Percentiles rank a stretch among this genome's conserved stretches.
phyloP scores from a whole-genome alignment of 2,329 filamentous ascomycete species.

The Huntiella decipiens region DNA sequence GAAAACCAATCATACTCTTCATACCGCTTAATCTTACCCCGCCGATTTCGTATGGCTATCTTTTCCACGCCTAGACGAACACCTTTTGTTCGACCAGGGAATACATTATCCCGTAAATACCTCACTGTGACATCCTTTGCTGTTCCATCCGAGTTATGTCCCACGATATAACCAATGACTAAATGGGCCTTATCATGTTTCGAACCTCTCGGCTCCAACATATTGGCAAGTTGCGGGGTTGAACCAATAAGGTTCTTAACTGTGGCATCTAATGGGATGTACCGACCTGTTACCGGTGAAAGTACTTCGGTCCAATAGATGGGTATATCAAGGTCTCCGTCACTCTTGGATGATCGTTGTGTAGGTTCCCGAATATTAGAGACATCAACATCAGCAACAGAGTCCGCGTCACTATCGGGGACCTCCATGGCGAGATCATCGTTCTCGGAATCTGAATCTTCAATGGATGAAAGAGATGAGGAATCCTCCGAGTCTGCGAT shows the following conservation, averaged over 20 bases:
- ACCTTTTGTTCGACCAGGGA: constrained; percentile 82
- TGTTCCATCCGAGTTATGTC: constrained; percentile 63
- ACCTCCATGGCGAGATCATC: constrained; percentile 18
- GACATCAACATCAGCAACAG: constrained; percentile 21
- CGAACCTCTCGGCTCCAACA: constrained; percentile 64
- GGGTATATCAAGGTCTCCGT: constrained; percentile 62
- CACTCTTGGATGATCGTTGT: constrained; percentile 32
- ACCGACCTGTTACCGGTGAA: constrained; percentile 62
- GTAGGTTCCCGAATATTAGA: not conserved
- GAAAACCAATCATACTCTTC: constrained; percentile 82
- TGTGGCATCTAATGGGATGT: constrained; percentile 59
- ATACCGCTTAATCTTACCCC: constrained; percentile 58
- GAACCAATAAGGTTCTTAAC: constrained; percentile 51
- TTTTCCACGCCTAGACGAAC: constrained; percentile 62
- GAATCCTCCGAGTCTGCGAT: constrained; percentile 1
- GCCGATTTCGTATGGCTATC: constrained; percentile 55
- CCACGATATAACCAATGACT: constrained; percentile 75
- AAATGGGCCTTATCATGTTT: constrained; percentile 77
- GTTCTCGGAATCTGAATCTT: constrained; percentile 11
- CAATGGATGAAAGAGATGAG: not conserved
- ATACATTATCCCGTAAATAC: constrained; percentile 63
- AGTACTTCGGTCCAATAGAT: constrained; percentile 88
- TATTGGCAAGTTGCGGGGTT: constrained; percentile 50
- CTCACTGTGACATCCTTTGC: constrained; percentile 89
- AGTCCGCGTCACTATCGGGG: constrained; percentile 38